Percentiles rank a stretch among this genome's conserved stretches.
These are phyloP conservation scores for Prunus persica DNA, from an alignment of 306 rosid species.

Conservation along the genomic window Prunus_persica_NCBIv2 NC_034012.1:5337001-5337500, in stretches of 20 bases:
- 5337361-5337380: not conserved
- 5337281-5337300: conserved; percentile 8
- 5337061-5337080: conserved; percentile 4
- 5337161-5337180: not conserved
- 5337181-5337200: not conserved
- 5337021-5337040: conserved; percentile 1
- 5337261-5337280: conserved; percentile 13
- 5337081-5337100: not conserved
- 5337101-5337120: conserved; percentile 1
- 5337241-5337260: conserved; percentile 4
- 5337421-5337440: not conserved
- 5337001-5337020: not conserved
- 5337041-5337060: conserved; percentile 17
- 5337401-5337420: not conserved
- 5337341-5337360: not conserved
- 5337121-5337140: conserved; percentile 1
- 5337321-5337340: not conserved
- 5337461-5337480: not conserved
- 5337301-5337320: conserved; percentile 1
- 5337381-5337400: not conserved
- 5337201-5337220: not conserved
- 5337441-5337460: not conserved
- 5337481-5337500: not conserved
- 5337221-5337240: not conserved
- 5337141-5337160: not conserved